Evolutionary conservation across 495 filamentous ascomycete genomes (phyloP), one percentile per base, ranked within the genome.

Genomic region (Tuber calosporum): DNA sequence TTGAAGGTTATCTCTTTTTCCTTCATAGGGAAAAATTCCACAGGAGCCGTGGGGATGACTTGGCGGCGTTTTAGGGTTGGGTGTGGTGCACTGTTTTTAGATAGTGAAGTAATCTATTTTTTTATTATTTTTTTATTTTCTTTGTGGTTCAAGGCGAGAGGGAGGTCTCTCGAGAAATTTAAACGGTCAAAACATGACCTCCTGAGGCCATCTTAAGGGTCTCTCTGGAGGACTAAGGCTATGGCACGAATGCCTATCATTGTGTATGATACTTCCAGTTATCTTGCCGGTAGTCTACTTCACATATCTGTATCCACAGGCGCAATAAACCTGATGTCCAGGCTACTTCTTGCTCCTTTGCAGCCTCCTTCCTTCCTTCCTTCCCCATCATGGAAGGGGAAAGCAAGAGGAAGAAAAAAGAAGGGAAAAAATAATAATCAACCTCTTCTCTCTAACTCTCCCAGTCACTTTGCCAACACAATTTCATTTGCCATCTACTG

Each of bases 31-130:
- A 34, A 17, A 62, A 34, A 30, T 7, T 17, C 26, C 26, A 62
- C 26, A 62, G 53, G 1, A 77, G 74, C 74, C 75, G 74, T 78
- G 77, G 75, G 39, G 68, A 78, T 78, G 74, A 77, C 26, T 62
- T 34, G 26, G 30, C 26, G 30, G 53, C 15, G 53, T 73, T 71
- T 75, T 77, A 78, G 75, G 74, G 75, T 68, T 78, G 68, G 71
- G 73, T 78, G 40, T 39, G 45, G 70, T 69, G 53, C 38, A 40
- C 66, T 75, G 37, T 58, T 58, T 43, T 62, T 62, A 34, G 30
- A 34, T 13, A 26, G 26, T 62, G 53, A 62, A 62, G 26, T 62
- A 62, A 62, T 30, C 34, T 58, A 26, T 11, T n/a, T 53, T 53
- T 53, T 53, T 53, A 34, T 17, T 62, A 26, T 11, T n/a, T 53